Evolutionary conservation across 345 rosid genomes (phyloP).

Genomic region (Dipteronia sinensis): DNA sequence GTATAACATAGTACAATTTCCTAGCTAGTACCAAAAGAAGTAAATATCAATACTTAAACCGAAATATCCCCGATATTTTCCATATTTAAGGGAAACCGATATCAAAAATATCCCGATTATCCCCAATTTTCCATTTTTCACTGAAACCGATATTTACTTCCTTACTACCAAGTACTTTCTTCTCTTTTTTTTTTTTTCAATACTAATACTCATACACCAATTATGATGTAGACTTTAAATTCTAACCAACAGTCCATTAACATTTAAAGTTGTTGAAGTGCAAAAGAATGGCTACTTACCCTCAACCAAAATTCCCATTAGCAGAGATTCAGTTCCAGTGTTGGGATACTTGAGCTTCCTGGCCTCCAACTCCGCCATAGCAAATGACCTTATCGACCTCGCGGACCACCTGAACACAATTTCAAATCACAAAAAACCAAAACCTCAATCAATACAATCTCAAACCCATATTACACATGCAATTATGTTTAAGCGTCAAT

Average conservation of each 20-base stretch:
- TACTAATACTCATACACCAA: background rate
- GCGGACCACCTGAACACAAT: constrained; percentile 77
- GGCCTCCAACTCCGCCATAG: constrained; percentile 83
- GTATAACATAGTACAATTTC: background rate
- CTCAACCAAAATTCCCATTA: constrained; percentile 90
- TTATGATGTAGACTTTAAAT: background rate
- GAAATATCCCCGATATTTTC: too few species aligned
- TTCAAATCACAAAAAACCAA: background rate
- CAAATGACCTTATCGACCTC: constrained; percentile 79
- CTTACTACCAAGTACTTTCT: too few species aligned
- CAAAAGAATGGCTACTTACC: constrained; percentile 45
- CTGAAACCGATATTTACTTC: too few species aligned
- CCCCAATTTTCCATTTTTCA: too few species aligned
- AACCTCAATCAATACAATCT: background rate
- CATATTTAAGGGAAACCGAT: too few species aligned
- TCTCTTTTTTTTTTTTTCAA: too few species aligned
- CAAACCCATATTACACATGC: background rate
- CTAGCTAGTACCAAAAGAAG: background rate
- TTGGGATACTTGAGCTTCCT: constrained; percentile 88
- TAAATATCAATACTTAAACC: too few species aligned
- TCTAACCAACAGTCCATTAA: background rate
- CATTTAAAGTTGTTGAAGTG: background rate
- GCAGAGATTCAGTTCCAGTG: constrained; percentile 82
- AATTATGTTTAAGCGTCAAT: background rate
- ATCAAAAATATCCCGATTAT: background rate